phyloP scores from a whole-genome alignment of 202 grass and related monocot species.

The Setaria italica region DNA sequence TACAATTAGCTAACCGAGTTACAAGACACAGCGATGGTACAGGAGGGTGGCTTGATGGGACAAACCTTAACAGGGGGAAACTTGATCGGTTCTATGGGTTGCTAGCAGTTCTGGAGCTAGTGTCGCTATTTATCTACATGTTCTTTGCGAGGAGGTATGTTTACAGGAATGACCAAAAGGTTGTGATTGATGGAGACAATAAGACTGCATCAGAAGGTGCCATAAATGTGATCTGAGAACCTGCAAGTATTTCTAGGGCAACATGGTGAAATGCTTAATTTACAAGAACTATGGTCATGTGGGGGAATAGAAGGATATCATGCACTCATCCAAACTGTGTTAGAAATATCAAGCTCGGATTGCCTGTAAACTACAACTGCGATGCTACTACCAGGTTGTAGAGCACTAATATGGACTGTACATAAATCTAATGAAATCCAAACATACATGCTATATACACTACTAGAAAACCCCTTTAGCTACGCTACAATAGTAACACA shows the following conservation, averaged over 20 bases:
- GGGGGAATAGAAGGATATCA: not conserved
- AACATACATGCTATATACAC: too few relatives aligned
- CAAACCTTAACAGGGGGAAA: constrained; percentile 69
- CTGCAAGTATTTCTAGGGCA: not conserved
- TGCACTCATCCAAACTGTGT: too few relatives aligned
- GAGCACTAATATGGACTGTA: too few relatives aligned
- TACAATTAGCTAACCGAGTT: not conserved
- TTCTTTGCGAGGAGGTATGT: constrained; percentile 65
- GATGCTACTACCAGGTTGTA: too few relatives aligned
- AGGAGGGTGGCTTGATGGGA: constrained; percentile 68
- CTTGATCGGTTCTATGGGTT: constrained; percentile 77
- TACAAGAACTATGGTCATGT: too few relatives aligned
- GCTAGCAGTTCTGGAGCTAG: constrained; percentile 50
- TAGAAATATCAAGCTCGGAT: too few relatives aligned
- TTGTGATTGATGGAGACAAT: constrained; percentile 23
- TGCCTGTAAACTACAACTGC: too few relatives aligned
- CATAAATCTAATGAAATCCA: too few relatives aligned
- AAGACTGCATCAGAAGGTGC: not conserved
- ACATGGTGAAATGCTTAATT: not conserved
- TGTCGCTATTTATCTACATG: constrained; percentile 51
- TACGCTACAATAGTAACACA: too few relatives aligned
- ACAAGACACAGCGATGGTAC: constrained; percentile 38
- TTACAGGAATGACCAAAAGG: constrained; percentile 56
- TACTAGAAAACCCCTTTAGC: too few relatives aligned
- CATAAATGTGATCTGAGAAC: constrained; percentile 19